A percentile compares a stretch with the other conserved stretches of the same genome.
These are phyloP conservation scores for Diversispora epigaea DNA, from an alignment of 192 early-diverging fungal genomes.

Conservation along the genomic window DNA sequence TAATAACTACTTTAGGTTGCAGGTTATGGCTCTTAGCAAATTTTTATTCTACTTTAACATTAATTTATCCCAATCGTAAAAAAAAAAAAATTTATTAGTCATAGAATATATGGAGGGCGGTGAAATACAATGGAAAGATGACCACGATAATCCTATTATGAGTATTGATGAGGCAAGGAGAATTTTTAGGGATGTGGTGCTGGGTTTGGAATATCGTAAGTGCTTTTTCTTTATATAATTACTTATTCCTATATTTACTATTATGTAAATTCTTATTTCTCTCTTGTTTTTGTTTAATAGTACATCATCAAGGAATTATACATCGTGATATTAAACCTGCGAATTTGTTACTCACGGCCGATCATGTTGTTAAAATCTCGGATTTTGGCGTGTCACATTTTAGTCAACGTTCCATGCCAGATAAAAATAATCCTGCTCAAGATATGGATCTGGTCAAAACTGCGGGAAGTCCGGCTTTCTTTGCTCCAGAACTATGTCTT, in stretches of 20 bases:
- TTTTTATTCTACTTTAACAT: not conserved
- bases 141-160: constrained; percentile 62
- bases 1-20: not conserved
- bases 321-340: constrained; percentile 99
- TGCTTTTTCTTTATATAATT: not conserved
- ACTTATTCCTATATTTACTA: not conserved
- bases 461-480: constrained; percentile 95
- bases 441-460: constrained; percentile 92
- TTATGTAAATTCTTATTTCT: constrained; percentile 12
- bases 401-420: constrained; percentile 43
- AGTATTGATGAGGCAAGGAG: constrained; percentile 60
- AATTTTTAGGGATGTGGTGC: constrained; percentile 88
- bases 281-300: constrained; percentile 38
- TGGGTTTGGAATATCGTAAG: constrained; percentile 89
- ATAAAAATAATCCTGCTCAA: constrained; percentile 37
- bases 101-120: constrained; percentile 92
- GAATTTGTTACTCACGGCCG: constrained; percentile 79
- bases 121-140: constrained; percentile 86
- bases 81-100: constrained; percentile 39
- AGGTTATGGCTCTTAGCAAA: not conserved
- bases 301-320: constrained; percentile 93
- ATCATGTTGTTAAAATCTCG: constrained; percentile 87
- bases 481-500: constrained; percentile 96
- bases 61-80: not conserved
- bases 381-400: constrained; percentile 98